Base-by-base conservation (phyloP, 2,329 filamentous ascomycete genomes). In the Raffaelea ambrosiae region DNA sequence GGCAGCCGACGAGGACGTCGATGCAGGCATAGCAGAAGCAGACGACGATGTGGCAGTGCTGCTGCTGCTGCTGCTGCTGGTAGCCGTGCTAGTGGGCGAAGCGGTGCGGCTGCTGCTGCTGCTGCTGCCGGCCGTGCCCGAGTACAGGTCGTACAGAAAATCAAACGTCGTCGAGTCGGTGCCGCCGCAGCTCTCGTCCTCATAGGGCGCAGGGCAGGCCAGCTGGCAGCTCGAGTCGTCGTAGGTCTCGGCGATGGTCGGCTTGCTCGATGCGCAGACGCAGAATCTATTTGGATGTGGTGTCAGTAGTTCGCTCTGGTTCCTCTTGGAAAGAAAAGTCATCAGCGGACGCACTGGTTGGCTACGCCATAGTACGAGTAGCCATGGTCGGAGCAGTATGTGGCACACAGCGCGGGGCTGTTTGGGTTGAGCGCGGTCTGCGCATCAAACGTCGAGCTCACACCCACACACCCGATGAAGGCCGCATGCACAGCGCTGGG, bases 81-180 rank as follows among this genome's bases (percentile, higher is more conserved):
- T 19, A 14, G 8, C 16, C 8, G 13, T 38, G 16, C 8, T 38
- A n/a, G 35, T 38, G 16, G 40, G 10, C 20, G 40, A 16, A 5
- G 51, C 26, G 1, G 43, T n/a, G 35, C 14, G 40, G 38, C 43
- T 41, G 29, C 20, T 45, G 16, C 29, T 29, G 26, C 7, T 19
- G 36, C 39, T 35, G 16, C 38, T 23, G 21, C 9, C 40, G 20
- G 40, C 19, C 19, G 18, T 29, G 5, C 35, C 35, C 7, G 14
- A 43, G 44, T 51, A 55, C 2, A 55, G 49, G 40, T 54, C 50
- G 50, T 54, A 55, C 18, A 55, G n/a, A 20, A 54, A 51, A 3
- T 49, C 31, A 36, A 54, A 54, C 39, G 46, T 49, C 29, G 23
- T 21, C 26, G 21, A 21, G 18, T 51, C 49, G 40, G 45, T 46